Conservation (phyloP, 352 stramenopile genomes). For the Peronospora farinosa region DNA sequence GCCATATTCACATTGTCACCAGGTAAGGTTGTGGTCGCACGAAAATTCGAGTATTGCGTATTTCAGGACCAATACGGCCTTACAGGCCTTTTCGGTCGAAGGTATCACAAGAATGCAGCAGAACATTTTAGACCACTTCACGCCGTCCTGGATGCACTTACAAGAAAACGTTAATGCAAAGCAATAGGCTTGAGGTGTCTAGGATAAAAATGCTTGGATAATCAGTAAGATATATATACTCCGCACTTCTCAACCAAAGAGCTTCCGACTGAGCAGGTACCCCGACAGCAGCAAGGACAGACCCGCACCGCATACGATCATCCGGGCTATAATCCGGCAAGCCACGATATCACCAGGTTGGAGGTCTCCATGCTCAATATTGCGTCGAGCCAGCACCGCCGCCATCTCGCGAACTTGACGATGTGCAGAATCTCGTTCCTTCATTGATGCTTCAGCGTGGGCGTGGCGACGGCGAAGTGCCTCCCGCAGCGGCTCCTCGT, state of each 20-base stretch:
- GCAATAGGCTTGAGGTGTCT: not conserved
- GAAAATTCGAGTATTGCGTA: no score
- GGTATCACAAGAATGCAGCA: constrained; percentile 39
- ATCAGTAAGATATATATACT: no score
- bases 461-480: constrained; percentile 51
- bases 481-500: constrained; percentile 39
- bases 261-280: constrained; percentile 22
- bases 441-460: constrained; percentile 19
- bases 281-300: constrained; percentile 33
- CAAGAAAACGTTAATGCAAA: not conserved
- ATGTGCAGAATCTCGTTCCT: constrained; percentile 37
- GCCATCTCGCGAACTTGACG: constrained; percentile 48
- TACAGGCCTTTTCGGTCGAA: no score
- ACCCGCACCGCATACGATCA: constrained; percentile 39
- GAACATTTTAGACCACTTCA: constrained; percentile 41
- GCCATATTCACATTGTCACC: no score
- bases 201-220: not conserved
- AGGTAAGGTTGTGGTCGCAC: no score
- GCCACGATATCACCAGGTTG: constrained; percentile 37
- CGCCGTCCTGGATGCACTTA: constrained; percentile 37
- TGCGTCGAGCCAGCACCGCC: constrained; percentile 37
- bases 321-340: constrained; percentile 39
- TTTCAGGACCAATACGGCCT: no score
- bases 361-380: constrained; percentile 34
- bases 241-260: constrained; percentile 20